phyloP scores from a whole-genome alignment of 2,329 filamentous ascomycete genomes.

The Verticillium zaregamsianum region DNA sequence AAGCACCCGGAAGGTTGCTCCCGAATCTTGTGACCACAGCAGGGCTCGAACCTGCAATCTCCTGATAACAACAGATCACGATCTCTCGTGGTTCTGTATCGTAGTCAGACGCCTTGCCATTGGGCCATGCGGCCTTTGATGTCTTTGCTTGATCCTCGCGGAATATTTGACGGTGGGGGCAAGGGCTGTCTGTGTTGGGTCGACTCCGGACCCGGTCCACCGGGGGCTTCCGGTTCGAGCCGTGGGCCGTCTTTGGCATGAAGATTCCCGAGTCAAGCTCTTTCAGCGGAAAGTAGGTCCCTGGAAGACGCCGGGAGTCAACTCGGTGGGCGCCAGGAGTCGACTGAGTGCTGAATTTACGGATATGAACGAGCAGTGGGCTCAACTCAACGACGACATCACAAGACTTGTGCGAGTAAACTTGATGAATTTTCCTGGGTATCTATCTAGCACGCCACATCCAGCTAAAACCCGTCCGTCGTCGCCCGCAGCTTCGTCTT shows the following conservation, averaged over 20 bases:
- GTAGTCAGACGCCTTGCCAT: slow-evolving; percentile 41
- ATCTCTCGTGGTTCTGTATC: slow-evolving; percentile 12
- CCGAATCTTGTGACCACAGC: background rate
- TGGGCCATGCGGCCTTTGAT: slow-evolving; percentile 21
- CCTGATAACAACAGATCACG: background rate
- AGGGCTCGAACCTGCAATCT: background rate
- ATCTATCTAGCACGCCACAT: background rate
- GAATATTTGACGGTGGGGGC: background rate
- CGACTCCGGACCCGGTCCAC: background rate
- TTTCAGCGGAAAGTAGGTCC: too few relatives aligned
- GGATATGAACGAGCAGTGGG: too few relatives aligned
- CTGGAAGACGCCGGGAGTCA: too few relatives aligned
- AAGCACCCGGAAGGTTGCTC: background rate
- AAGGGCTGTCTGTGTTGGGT: background rate
- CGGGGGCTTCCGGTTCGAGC: background rate
- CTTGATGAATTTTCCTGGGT: background rate
- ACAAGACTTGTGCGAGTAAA: too few relatives aligned
- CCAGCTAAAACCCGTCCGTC: background rate
- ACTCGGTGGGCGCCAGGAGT: too few relatives aligned
- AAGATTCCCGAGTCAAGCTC: background rate
- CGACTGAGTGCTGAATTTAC: too few relatives aligned
- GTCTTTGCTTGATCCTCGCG: background rate
- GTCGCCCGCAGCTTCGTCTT: slow-evolving; percentile 51
- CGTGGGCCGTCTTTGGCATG: background rate
- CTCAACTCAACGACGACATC: too few relatives aligned